Conservation (phyloP, 129 eudicot genomes). For the Flaveria trinervia region DNA sequence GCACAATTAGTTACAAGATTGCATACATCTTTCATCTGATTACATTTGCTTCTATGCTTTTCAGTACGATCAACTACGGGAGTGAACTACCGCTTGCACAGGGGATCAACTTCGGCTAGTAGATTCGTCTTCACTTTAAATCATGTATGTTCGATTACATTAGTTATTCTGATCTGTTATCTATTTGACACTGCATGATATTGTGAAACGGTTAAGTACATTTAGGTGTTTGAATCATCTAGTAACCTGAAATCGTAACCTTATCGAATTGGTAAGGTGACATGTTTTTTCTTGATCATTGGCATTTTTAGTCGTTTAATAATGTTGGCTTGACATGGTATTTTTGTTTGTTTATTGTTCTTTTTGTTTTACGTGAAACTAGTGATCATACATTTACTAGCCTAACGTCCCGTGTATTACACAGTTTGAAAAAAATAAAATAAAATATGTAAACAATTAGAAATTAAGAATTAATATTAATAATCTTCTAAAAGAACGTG, state of each 20-base stretch:
- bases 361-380: not conserved
- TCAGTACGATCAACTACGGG: constrained; percentile 92
- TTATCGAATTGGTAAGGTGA: not conserved
- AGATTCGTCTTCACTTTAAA: not conserved
- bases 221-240: not conserved
- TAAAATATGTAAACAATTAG: too few species aligned
- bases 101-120: constrained; percentile 90
- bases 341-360: not conserved
- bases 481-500: too few species aligned
- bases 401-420: too few species aligned
- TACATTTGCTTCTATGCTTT: not conserved
- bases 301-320: not conserved
- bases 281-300: not conserved
- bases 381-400: too few species aligned
- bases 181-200: not conserved
- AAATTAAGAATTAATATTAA: too few species aligned
- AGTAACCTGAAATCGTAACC: not conserved
- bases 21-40: not conserved
- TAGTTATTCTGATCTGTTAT: not conserved
- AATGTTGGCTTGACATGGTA: not conserved
- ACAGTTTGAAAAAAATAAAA: too few species aligned
- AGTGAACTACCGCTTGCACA: constrained; percentile 90
- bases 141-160: not conserved
- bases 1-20: too few species aligned
- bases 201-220: not conserved